Base-by-base conservation (phyloP, 1,284 basidiomycete genomes). In the Austroboletus niveus region DNA sequence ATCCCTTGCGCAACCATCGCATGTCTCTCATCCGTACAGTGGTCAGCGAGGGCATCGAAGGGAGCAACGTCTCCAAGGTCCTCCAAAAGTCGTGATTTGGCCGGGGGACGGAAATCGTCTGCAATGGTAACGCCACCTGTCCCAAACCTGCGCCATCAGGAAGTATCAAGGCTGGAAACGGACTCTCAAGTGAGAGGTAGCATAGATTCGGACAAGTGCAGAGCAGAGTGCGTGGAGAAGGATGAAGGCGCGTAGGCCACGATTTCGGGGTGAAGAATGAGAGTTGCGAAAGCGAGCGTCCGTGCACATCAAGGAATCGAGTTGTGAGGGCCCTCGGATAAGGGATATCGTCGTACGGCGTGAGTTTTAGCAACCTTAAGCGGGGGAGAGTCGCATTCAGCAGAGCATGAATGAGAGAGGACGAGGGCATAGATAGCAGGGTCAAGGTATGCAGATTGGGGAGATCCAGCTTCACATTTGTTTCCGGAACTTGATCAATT, bases 21-120 rank as follows among this genome's bases (percentile, higher is more conserved):
- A 88, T 76, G 57, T 89, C 86, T 48, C 85, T 74, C 29, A 77
- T 73, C n/a, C 85, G 76, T 29, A 90, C 70, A 10, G 77, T 73
- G 42, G 69, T 64, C 27, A 89, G 70, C n/a, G 69, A 60, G 1
- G 85, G 84, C 17, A 89, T 66, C 10, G 69, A 73, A 2, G 80
- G 77, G n/a, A 89, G 70, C 31, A 83, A 58, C 1, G 65, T 64
- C 57, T 85, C 80, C 42, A 90, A 65, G 10, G 77, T 67, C 11
- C 60, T 60, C 70, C 84, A 81, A 54, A 82, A 82, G 10, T 82
- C 76, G 8, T 72, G 54, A 51, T 73, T 78, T 3, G 88, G 88
- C 17, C 86, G 75, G 0, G 89, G 87, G 47, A 93, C 77, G 8
- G 87, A 88, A 8, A 93, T 69, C 30, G 84, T 80, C 49, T 79